These are phyloP conservation scores for Geranium brycei DNA, from an alignment of 345 rosid species.

Conservation along the genomic window DNA sequence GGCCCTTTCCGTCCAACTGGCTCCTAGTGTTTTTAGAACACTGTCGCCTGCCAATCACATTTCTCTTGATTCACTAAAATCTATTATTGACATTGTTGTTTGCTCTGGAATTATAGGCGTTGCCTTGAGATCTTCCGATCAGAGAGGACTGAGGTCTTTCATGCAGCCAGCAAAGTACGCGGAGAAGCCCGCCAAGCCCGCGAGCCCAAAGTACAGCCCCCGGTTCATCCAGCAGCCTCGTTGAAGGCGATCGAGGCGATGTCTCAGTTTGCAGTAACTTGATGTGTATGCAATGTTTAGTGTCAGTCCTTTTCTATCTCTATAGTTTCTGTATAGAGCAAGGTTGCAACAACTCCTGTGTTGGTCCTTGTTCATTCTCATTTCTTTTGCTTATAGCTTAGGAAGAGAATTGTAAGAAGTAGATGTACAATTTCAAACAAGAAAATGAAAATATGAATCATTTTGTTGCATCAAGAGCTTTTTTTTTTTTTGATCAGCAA, in stretches of 20 bases:
- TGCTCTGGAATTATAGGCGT: conserved; percentile 11
- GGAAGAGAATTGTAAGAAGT: no score
- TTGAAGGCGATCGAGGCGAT: conserved; percentile 8
- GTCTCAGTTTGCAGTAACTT: background rate
- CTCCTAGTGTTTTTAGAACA: no score
- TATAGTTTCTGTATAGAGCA: conserved; percentile 29
- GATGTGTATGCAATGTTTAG: no score
- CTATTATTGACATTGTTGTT: background rate
- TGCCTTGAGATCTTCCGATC: conserved; percentile 8
- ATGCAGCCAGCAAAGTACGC: conserved; percentile 25
- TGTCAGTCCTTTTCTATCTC: conserved; percentile 2
- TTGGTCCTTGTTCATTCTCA: no score
- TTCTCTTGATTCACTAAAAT: no score
- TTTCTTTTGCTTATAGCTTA: no score
- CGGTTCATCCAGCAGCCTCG: conserved; percentile 51
- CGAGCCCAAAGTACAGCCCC: conserved; percentile 28
- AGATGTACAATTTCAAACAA: no score
- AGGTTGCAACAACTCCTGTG: conserved; percentile 18
- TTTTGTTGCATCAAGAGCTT: no score
- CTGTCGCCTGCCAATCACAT: no score
- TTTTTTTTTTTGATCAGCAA: no score
- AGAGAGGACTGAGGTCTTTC: conserved; percentile 9
- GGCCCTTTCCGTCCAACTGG: no score
- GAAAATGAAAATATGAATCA: no score
- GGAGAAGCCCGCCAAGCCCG: conserved; percentile 35